phyloP scores from a whole-genome alignment of 371 early-diverging fungal genomes.

The Saksenaea vasiformis region DNA sequence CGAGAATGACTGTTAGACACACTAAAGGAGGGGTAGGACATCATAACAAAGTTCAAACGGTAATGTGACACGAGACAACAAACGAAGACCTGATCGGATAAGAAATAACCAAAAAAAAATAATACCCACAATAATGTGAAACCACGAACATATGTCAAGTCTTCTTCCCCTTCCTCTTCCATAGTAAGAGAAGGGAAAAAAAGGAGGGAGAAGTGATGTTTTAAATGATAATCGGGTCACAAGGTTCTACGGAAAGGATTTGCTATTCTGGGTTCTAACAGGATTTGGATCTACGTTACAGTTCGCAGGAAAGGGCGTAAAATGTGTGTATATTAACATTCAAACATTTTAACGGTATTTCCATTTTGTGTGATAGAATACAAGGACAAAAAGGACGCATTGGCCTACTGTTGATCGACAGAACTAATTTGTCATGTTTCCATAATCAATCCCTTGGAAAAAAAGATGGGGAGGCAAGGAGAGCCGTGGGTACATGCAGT shows the following conservation, averaged over 20 bases:
- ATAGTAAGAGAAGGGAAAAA: conserved; percentile 5
- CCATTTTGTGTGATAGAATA: not conserved
- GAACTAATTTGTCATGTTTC: not conserved
- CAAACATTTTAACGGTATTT: not conserved
- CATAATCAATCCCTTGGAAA: not conserved
- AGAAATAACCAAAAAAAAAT: no score
- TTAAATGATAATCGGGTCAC: no score
- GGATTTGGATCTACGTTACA: no score
- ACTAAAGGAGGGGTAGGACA: conserved; percentile 66
- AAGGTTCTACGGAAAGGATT: no score
- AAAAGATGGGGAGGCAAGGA: not conserved
- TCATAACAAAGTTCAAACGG: conserved; percentile 61
- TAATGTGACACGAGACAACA: conserved; percentile 20
- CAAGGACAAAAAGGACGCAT: not conserved
- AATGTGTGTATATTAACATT: not conserved
- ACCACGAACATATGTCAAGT: no score
- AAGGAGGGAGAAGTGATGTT: not conserved
- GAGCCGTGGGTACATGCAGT: conserved; percentile 4
- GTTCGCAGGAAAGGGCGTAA: no score
- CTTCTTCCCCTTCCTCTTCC: not conserved
- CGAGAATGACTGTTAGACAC: conserved; percentile 49
- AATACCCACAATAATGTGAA: no score
- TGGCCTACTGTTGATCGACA: not conserved
- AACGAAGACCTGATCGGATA: conserved; percentile 9
- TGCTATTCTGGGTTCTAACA: no score